A percentile compares a stretch with the other conserved stretches of the same genome.
Evolutionary conservation across 768 basidiomycete genomes (phyloP).

Genomic region (Lactarius vividus): DNA sequence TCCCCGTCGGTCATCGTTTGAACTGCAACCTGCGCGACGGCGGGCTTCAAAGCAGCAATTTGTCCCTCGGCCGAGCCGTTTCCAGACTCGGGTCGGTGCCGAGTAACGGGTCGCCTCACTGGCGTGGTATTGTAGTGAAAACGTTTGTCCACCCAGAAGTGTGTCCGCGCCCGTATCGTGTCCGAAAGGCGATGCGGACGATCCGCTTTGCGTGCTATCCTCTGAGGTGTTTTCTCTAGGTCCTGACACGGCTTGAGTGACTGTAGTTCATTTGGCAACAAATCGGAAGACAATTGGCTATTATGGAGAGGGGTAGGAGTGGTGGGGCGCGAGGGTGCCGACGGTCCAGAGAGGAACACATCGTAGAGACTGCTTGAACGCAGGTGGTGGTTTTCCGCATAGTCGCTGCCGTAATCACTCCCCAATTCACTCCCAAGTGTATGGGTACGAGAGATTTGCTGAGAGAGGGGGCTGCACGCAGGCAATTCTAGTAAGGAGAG

Average conservation of each 20-base stretch:
- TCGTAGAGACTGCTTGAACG: slow-evolving; percentile 57
- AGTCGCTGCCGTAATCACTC: slow-evolving; percentile 48
- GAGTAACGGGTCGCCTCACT: not conserved
- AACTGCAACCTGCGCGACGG: slow-evolving; percentile 11
- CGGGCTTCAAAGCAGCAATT: not conserved
- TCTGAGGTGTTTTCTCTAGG: slow-evolving; percentile 26
- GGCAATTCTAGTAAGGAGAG: slow-evolving; percentile 25
- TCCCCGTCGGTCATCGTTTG: not conserved
- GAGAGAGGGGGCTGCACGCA: slow-evolving; percentile 12
- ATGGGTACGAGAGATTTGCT: slow-evolving; percentile 27
- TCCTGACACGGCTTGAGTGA: slow-evolving; percentile 22
- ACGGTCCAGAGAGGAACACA: slow-evolving; percentile 33
- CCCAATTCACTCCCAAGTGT: slow-evolving; percentile 61
- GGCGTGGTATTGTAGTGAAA: slow-evolving; percentile 40
- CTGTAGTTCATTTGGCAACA: slow-evolving; percentile 27
- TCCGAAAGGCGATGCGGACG: slow-evolving; percentile 39
- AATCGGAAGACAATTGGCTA: slow-evolving; percentile 12
- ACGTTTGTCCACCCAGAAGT: slow-evolving; percentile 57
- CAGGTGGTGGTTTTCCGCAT: slow-evolving; percentile 43
- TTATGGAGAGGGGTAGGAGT: slow-evolving; percentile 21
- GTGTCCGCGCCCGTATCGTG: slow-evolving; percentile 57
- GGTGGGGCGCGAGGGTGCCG: slow-evolving; percentile 29
- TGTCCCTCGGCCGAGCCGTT: not conserved
- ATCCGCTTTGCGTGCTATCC: slow-evolving; percentile 25
- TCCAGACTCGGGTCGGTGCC: not conserved